Conservation (phyloP, 257 asterid species). For the Solanum chmielewskii region DNA sequence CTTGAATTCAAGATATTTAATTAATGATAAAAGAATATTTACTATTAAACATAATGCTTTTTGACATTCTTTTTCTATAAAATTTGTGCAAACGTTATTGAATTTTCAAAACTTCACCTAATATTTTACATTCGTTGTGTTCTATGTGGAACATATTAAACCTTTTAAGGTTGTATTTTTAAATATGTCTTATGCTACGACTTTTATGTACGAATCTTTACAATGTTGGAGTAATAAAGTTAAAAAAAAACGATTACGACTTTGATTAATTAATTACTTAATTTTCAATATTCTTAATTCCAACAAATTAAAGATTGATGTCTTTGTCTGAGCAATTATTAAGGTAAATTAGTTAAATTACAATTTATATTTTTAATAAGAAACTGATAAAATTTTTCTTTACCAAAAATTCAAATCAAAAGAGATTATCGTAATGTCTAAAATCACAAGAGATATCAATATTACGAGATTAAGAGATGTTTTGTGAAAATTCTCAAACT, state of each 20-base stretch:
- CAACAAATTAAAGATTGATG: background rate
- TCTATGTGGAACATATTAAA: background rate
- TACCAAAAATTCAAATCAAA: background rate
- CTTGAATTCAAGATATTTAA: fast-evolving
- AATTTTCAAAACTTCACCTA: too few species aligned
- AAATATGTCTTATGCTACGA: background rate
- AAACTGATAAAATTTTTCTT: background rate
- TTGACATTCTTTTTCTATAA: background rate
- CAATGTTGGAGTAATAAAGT: background rate
- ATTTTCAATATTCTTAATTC: background rate
- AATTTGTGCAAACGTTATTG: too few species aligned
- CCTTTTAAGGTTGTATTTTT: background rate
- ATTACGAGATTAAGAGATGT: fast-evolving
- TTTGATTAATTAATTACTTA: background rate
- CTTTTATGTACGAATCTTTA: background rate
- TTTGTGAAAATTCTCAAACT: background rate
- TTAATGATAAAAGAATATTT: background rate
- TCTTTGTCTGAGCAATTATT: background rate
- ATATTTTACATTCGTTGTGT: too few species aligned
- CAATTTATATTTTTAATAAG: background rate
- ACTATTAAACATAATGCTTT: fast-evolving
- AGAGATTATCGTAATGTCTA: background rate
- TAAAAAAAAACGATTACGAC: background rate
- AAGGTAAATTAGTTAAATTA: background rate
- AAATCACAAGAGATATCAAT: background rate